phyloP scores from a whole-genome alignment of 108 stramenopile species.

The Pseudonitzschia multiseries region DNA sequence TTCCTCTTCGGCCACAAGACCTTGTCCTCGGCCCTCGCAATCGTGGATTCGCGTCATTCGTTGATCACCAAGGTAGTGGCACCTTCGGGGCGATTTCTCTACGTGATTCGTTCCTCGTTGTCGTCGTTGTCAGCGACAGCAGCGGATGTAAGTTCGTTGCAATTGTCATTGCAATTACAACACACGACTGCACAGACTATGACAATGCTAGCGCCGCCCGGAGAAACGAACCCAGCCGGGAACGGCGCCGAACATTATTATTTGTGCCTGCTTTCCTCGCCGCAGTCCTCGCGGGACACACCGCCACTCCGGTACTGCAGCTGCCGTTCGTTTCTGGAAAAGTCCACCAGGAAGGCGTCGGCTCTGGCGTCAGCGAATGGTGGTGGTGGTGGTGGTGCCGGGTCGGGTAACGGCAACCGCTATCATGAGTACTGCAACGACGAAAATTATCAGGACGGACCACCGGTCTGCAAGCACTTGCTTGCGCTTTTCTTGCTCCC shows the following conservation, averaged over 20 bases:
- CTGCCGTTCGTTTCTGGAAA: conserved; percentile 17
- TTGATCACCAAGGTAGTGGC: conserved; percentile 4
- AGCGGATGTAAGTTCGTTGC: neutral
- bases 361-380: neutral
- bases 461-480: conserved; percentile 16
- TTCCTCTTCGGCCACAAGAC: conserved; percentile 7
- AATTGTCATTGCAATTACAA: too few species aligned
- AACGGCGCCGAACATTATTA: conserved; percentile 6
- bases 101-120: conserved; percentile 2
- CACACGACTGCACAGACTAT: too few species aligned
- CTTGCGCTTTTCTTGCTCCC: conserved; percentile 11
- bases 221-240: neutral
- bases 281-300: neutral
- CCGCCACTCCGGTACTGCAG: conserved; percentile 5
- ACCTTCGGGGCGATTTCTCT: conserved; percentile 11
- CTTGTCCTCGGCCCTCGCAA: conserved; percentile 1
- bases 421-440: neutral
- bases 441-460: neutral
- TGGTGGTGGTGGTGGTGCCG: neutral
- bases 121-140: neutral
- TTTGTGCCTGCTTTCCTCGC: conserved; percentile 7
- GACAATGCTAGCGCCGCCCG: neutral
- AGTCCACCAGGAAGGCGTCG: conserved; percentile 7
- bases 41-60: conserved; percentile 4
- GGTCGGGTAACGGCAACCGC: neutral